Evolutionary conservation across 202 grass and related monocot species (phyloP), one percentile per base, ranked within the genome.

Genomic region (Tripidium arundinaceum): DNA sequence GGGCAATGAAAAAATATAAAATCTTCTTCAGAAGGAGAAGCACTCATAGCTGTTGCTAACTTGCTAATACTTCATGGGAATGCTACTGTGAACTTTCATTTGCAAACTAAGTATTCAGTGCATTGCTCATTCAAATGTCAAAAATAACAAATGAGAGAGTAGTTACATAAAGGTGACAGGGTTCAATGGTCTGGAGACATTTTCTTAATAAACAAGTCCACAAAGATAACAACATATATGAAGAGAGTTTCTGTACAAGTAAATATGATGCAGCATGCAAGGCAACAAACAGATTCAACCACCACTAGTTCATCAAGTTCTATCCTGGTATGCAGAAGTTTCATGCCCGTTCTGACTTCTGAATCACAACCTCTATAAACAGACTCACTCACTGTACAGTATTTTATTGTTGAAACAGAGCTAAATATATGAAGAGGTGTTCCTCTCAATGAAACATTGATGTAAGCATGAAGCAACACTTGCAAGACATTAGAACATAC

Each of bases 201-300:
- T 62, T 74, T 27, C 14, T 69, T 29, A 67, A 84, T 63, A 62
- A 79, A 75, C 34, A 76, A 70, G 41, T 40, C 41, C 40, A 36
- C 50, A 65, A 70, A 36, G 5, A 62, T n/a, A 75, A 70, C 26
- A 29, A 27, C 40, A 69, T 58, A 61, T 28, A 69, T 14, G 41
- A 24, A 62, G 47, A 52, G 62, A 64, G 16, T 71, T 77, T 47
- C 13, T 62, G n/a, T 34, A 46, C 40, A 72, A 49, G 73, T 58
- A 78, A 65, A 34, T 68, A 69, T 50, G 47, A 69, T 70, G 86
- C 63, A 76, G 71, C 46, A 79, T 68, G 46, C 14, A 79, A 77
- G 61, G 7, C 6, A 72, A 71, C 9, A 83, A 38, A 88, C 10
- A 75, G 13, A 83, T 63, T 69, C 41, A 62, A 4, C 9, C 50